Percentiles rank a stretch among this genome's conserved stretches.
Evolutionary conservation across 106 monocot genomes (phyloP).

Genomic region (Dendrobium catenatum): DNA sequence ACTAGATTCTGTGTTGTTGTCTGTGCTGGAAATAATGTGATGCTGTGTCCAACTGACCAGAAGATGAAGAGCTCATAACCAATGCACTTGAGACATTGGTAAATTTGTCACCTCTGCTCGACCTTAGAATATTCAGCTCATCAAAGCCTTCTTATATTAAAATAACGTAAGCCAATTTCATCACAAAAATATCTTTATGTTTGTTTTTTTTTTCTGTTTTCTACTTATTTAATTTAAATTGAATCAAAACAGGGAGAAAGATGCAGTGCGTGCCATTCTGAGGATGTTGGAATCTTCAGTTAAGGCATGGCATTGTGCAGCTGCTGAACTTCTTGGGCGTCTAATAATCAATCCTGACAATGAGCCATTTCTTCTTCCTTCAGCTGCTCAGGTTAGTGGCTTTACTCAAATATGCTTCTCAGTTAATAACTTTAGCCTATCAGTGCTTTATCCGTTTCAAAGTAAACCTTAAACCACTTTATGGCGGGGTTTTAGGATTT

Average conservation of each 20-base stretch:
- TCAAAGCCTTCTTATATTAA: slow-evolving; percentile 87
- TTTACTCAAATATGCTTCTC: background rate
- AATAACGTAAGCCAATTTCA: slow-evolving; percentile 69
- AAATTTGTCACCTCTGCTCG: slow-evolving; percentile 77
- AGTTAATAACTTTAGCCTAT: background rate
- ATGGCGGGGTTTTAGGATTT: too few species aligned
- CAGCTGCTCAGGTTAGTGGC: slow-evolving; percentile 55
- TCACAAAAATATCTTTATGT: background rate
- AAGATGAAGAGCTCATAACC: slow-evolving; percentile 95
- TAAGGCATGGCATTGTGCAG: slow-evolving; percentile 91
- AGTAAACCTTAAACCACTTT: background rate
- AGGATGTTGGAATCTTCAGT: slow-evolving; percentile 76
- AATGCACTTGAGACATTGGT: slow-evolving; percentile 96
- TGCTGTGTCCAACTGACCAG: slow-evolving; percentile 26
- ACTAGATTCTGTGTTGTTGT: background rate
- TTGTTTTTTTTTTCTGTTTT: background rate
- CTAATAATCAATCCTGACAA: slow-evolving; percentile 97
- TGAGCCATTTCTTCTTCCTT: slow-evolving; percentile 90
- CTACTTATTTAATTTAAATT: background rate
- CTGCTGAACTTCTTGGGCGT: slow-evolving; percentile 89
- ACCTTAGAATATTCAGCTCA: slow-evolving; percentile 96
- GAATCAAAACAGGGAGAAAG: slow-evolving; percentile 61
- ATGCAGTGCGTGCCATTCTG: slow-evolving; percentile 81
- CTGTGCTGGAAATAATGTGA: background rate
- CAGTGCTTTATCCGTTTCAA: background rate